phyloP scores from a whole-genome alignment of 2,329 filamentous ascomycete species.

The Aspergillus novoparasiticus region DNA sequence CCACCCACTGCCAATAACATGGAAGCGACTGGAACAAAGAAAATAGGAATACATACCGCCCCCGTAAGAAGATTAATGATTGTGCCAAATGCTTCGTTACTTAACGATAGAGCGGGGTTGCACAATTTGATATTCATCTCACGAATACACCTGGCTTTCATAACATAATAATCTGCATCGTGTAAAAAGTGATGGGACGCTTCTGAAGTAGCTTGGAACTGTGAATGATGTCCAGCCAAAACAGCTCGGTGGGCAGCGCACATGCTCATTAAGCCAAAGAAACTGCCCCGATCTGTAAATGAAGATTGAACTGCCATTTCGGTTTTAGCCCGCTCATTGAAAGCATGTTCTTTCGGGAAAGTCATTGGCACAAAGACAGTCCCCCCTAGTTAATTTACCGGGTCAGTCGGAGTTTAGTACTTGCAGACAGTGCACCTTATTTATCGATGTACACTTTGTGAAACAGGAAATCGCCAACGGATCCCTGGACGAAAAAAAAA shows the following conservation, averaged over 20 bases:
- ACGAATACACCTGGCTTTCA: constrained; percentile 40
- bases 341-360: constrained; percentile 37
- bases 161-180: constrained; percentile 42
- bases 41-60: constrained; percentile 29
- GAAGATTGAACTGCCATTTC: constrained; percentile 35
- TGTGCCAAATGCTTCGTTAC: constrained; percentile 39
- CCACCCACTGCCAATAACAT: not conserved
- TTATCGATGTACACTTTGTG: not conserved
- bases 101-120: constrained; percentile 30
- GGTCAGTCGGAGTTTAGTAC: not conserved
- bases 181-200: constrained; percentile 24
- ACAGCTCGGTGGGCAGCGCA: constrained; percentile 43
- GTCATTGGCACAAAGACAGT: constrained; percentile 43
- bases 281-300: constrained; percentile 40
- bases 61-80: constrained; percentile 42
- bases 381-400: constrained; percentile 24
- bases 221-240: constrained; percentile 28
- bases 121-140: constrained; percentile 37
- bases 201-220: constrained; percentile 21
- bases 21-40: not conserved
- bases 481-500: not conserved
- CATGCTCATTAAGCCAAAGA: constrained; percentile 44
- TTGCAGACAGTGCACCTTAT: not conserved
- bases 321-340: constrained; percentile 27
- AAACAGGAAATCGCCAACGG: not conserved